Evolutionary conservation across 2,329 filamentous ascomycete genomes (phyloP), one percentile per base, ranked within the genome.

Genomic region (Aspergillus sp.): DNA sequence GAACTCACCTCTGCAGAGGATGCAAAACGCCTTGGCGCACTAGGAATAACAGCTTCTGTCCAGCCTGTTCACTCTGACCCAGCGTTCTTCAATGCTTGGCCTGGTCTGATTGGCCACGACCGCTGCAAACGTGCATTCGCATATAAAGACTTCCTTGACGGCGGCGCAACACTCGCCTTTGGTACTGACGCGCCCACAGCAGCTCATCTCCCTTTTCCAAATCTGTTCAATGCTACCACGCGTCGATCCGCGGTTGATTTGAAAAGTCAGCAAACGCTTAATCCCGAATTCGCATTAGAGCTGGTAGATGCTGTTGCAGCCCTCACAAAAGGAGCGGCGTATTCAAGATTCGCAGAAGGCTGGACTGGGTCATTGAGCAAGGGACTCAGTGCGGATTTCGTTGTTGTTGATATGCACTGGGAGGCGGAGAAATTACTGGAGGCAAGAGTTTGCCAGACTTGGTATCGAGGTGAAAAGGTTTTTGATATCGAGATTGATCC

Each of bases 171-270:
- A 1, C 63, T 84, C 4, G 80, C 80, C 0, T 76, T 84, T 51
- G 82, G 82, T 0, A 80, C 79, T 1, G 82, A 84, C 66, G 75
- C 80, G 1, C 82, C 81, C 2, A 83, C 82, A 1, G 81, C 82
- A 8, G 78, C 77, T 1, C 77, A 82, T 64, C 67, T 72, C 15
- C 77, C 80, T 25, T 66, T 82, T 47, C 70, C 71, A 8, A 84
- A 83, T 63, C 57, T 84, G 48, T 83, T 83, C 62, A 76, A 79
- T n/a, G 82, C 81, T 6, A 82, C 81, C 1, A 83, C 82, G 19
- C 73, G 82, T 48, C 75, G 75, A 52, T 80, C 79, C 9, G 78
- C 79, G 4, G 71, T 76, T 47, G 71, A 81, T 48, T 77, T 77
- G 0, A 67, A 72, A 0, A 67, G 62, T 2, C 66, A 71, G 15